Percentiles rank a stretch among this genome's conserved stretches.
These are phyloP conservation scores for Voacanga thouarsii DNA, from an alignment of 257 asterid genomes.

Conservation along the genomic window DNA sequence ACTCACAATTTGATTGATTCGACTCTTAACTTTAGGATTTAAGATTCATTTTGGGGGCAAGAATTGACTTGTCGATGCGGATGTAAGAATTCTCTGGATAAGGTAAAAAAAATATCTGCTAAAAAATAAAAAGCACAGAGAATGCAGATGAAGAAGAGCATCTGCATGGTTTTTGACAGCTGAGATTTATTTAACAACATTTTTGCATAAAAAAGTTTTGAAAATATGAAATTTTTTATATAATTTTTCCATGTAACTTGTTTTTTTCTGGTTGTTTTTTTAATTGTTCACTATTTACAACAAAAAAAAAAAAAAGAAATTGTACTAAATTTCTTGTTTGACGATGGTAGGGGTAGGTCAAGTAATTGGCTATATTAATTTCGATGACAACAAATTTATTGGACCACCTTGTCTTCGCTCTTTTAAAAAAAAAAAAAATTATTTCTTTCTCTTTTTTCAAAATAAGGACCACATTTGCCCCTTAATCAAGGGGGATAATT, in stretches of 20 bases:
- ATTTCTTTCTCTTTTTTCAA: background rate
- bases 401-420: conserved; percentile 4
- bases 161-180: too few relatives aligned
- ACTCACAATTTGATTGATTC: conserved; percentile 16
- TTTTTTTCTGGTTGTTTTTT: background rate
- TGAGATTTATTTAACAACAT: too few relatives aligned
- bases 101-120: too few relatives aligned
- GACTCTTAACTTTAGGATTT: conserved; percentile 9
- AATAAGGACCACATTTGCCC: too few relatives aligned
- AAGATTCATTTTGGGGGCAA: conserved; percentile 12
- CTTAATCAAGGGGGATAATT: too few relatives aligned
- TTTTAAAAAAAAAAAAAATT: too few relatives aligned
- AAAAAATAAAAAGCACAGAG: too few relatives aligned
- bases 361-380: background rate
- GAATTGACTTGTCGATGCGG: conserved; percentile 19
- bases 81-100: background rate
- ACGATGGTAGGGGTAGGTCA: background rate
- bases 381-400: background rate
- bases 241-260: too few relatives aligned
- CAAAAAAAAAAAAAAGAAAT: background rate
- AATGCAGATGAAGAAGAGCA: too few relatives aligned
- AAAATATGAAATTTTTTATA: too few relatives aligned
- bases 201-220: too few relatives aligned
- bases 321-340: background rate
- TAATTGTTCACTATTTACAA: background rate